Conservation (phyloP, 1,284 basidiomycete species). For the Trichosporon coremiiforme region DNA sequence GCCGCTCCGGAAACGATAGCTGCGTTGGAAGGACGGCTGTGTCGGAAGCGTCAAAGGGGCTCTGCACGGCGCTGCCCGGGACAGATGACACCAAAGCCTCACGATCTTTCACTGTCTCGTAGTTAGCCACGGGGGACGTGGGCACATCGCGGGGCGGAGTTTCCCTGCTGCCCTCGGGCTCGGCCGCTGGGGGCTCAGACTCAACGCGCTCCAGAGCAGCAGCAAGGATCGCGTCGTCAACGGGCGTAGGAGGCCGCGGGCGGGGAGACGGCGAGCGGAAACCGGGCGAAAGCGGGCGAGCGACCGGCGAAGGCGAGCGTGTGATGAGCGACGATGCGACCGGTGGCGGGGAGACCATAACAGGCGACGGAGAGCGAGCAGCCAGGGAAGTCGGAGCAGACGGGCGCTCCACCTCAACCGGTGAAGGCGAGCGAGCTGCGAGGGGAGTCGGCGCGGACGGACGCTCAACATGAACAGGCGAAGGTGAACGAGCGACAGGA, state of each 20-base stretch:
- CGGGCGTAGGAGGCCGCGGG: not conserved
- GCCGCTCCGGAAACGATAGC: not conserved
- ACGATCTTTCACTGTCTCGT: not conserved
- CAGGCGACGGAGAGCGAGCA: not conserved
- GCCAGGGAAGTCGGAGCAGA: not conserved
- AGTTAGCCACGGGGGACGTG: not conserved
- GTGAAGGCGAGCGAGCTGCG: not conserved
- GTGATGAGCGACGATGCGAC: not conserved
- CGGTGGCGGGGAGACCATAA: not conserved
- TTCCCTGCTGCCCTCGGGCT: not conserved
- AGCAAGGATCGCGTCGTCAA: not conserved
- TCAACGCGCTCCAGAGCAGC: too few species aligned
- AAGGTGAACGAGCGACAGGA: not conserved
- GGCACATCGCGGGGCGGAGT: not conserved
- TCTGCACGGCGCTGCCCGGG: constrained; percentile 4
- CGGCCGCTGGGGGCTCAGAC: too few species aligned
- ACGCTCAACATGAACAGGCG: not conserved
- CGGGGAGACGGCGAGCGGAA: not conserved
- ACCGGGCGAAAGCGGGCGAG: not conserved
- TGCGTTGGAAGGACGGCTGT: not conserved
- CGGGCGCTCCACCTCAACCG: not conserved
- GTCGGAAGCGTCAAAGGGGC: not conserved
- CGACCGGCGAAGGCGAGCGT: not conserved
- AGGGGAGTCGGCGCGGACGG: not conserved
- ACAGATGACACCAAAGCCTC: not conserved